A percentile compares a stretch with the other conserved stretches of the same genome.
phyloP scores from a whole-genome alignment of 805 yeast genomes.

The Saccharomyces mikatae region DNA sequence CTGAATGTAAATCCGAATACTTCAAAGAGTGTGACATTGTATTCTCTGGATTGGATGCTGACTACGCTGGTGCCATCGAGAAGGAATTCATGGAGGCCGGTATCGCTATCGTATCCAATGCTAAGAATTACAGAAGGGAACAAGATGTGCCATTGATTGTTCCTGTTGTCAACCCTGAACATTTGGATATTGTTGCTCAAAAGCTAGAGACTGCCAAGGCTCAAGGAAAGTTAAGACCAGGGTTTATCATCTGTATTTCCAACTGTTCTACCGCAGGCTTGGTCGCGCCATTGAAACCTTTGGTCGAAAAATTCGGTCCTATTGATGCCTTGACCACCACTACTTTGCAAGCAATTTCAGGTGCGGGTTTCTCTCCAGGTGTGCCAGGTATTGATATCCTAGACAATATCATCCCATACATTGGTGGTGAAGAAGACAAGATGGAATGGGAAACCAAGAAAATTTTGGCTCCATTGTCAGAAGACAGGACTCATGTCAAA shows the following conservation, averaged over 20 bases:
- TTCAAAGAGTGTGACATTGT: slow-evolving; percentile 90
- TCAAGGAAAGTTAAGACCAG: slow-evolving; percentile 52
- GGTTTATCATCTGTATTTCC: slow-evolving; percentile 88
- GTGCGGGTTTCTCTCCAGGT: slow-evolving; percentile 98
- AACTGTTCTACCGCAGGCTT: slow-evolving; percentile 98
- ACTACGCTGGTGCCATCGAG: slow-evolving; percentile 88
- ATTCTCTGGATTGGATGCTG: slow-evolving; percentile 90
- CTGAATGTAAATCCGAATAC: slow-evolving; percentile 66
- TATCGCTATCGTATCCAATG: slow-evolving; percentile 81
- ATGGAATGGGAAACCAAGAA: slow-evolving; percentile 98
- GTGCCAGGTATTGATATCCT: slow-evolving; percentile 90
- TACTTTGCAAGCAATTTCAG: slow-evolving; percentile 94
- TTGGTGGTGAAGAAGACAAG: slow-evolving; percentile 95
- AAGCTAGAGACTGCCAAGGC: slow-evolving; percentile 48
- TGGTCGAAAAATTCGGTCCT: slow-evolving; percentile 85
- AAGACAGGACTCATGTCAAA: slow-evolving; percentile 46
- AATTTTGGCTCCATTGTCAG: slow-evolving; percentile 63
- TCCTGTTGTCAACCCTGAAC: slow-evolving; percentile 91
- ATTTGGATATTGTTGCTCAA: slow-evolving; percentile 62
- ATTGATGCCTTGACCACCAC: slow-evolving; percentile 79
- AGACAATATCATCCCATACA: slow-evolving; percentile 91
- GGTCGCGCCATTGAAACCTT: slow-evolving; percentile 94
- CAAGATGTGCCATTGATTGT: slow-evolving; percentile 85
- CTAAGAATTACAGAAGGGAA: slow-evolving; percentile 89
- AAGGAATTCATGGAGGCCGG: slow-evolving; percentile 76